Evolutionary conservation across 2,329 filamentous ascomycete species (phyloP).

Genomic region (Fusarium staphyleae): DNA sequence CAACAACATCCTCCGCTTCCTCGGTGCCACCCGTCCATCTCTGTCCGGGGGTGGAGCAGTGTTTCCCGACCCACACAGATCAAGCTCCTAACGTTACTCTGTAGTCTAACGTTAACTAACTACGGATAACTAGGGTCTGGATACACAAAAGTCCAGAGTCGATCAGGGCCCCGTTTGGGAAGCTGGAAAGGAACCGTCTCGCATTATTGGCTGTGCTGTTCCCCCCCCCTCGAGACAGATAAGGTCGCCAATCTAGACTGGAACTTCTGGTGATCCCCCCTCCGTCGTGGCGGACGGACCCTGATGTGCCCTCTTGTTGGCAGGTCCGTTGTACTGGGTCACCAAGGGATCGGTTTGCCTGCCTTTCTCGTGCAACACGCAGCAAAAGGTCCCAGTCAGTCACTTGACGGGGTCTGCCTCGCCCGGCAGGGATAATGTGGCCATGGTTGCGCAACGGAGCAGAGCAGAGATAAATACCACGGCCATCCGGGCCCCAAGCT

Average conservation of each 20-base stretch:
- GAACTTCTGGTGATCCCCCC: background rate
- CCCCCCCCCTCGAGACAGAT: slow-evolving; percentile 5
- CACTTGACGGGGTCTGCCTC: too few relatives aligned
- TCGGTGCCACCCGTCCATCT: slow-evolving; percentile 32
- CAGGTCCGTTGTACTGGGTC: slow-evolving; percentile 1
- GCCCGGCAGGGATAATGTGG: slow-evolving; percentile 6
- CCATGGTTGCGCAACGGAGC: background rate
- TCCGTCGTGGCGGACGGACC: background rate
- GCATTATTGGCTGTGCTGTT: background rate
- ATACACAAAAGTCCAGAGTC: slow-evolving; percentile 22
- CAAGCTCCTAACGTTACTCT: too few relatives aligned
- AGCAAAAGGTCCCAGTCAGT: slow-evolving; percentile 14
- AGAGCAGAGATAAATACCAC: slow-evolving; percentile 27
- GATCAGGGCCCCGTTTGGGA: slow-evolving; percentile 18
- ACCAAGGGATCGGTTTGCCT: slow-evolving; percentile 22
- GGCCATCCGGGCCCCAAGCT: background rate
- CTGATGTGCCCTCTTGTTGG: background rate
- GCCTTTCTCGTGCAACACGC: slow-evolving; percentile 11
- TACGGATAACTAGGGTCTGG: slow-evolving; percentile 3
- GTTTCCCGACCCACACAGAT: slow-evolving; percentile 4
- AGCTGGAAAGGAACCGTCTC: slow-evolving; percentile 8
- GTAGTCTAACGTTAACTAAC: too few relatives aligned
- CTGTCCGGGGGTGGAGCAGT: slow-evolving; percentile 29
- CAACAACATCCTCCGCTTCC: too few relatives aligned
- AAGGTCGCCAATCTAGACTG: slow-evolving; percentile 11